These are phyloP conservation scores for Bruguiera gymnorhiza DNA, from an alignment of 345 rosid species.

Conservation along the genomic window DNA sequence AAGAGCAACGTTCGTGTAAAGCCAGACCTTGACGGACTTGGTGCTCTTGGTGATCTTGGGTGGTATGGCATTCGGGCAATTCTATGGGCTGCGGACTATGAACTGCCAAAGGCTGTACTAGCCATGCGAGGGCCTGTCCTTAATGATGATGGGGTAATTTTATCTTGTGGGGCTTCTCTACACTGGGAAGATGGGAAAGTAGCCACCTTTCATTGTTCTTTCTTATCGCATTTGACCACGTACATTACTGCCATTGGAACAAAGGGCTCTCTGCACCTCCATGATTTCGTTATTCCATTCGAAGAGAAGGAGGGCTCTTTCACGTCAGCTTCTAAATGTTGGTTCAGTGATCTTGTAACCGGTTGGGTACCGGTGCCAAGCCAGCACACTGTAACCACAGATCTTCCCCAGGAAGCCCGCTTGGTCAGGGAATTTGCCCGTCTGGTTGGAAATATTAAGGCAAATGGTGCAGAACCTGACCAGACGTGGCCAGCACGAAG, in stretches of 20 bases:
- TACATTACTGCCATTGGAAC: conserved; percentile 65
- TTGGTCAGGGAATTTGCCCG: conserved; percentile 76
- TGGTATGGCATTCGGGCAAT: conserved; percentile 71
- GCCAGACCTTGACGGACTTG: conserved; percentile 78
- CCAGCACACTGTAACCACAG: conserved; percentile 41
- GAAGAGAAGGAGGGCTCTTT: conserved; percentile 55
- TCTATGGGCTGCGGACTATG: conserved; percentile 53
- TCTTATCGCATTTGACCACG: conserved; percentile 68
- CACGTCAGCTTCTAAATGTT: conserved; percentile 36
- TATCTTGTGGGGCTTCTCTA: conserved; percentile 68
- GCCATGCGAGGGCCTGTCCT: conserved; percentile 49
- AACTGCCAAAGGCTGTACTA: conserved; percentile 54
- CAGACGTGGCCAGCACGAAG: conserved; percentile 57
- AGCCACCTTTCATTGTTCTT: conserved; percentile 71
- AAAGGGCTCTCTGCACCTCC: conserved; percentile 54
- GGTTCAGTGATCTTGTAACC: conserved; percentile 49
- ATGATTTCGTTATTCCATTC: conserved; percentile 65
- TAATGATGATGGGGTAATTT: conserved; percentile 60
- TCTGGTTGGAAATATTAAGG: conserved; percentile 50
- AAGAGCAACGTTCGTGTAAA: conserved; percentile 70
- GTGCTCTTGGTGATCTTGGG: conserved; percentile 86
- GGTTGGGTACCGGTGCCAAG: conserved; percentile 44
- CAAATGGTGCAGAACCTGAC: conserved; percentile 57
- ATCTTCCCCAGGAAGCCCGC: conserved; percentile 70
- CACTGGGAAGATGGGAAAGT: conserved; percentile 62